Evolutionary conservation across 371 early-diverging fungal genomes (phyloP).

Genomic region (Mortierella sp.): DNA sequence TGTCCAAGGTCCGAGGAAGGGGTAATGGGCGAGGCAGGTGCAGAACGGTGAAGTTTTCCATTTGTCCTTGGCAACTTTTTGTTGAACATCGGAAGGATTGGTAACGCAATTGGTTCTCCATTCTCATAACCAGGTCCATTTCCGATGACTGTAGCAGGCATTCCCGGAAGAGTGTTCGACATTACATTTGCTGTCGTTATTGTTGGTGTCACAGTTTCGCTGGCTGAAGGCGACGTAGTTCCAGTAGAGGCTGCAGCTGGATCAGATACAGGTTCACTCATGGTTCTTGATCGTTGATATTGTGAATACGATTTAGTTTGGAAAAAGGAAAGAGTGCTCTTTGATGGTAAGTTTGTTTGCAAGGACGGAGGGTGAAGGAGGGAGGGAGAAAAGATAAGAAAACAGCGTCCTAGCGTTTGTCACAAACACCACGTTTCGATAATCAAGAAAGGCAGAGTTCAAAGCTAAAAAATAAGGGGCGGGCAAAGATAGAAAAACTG

Average conservation of each 20-base stretch:
- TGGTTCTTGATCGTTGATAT: not conserved
- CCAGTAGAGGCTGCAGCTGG: not conserved
- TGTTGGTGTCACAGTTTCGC: not conserved
- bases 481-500: too few relatives aligned
- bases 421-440: too few relatives aligned
- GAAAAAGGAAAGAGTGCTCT: not conserved
- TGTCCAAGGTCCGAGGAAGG: not conserved
- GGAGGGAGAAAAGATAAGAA: not conserved
- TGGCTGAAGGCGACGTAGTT: not conserved
- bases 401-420: too few relatives aligned
- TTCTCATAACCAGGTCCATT: conserved; percentile 55
- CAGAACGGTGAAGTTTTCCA: conserved; percentile 14
- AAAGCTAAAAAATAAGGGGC: too few relatives aligned
- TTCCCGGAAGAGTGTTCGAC: conserved; percentile 24
- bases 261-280: not conserved
- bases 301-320: not conserved
- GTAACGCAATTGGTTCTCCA: conserved; percentile 46
- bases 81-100: conserved; percentile 47
- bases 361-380: not conserved
- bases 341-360: not conserved
- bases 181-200: not conserved
- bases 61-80: conserved; percentile 3
- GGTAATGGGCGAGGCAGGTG: conserved; percentile 20
- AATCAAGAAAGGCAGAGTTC: too few relatives aligned
- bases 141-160: conserved; percentile 44